These are phyloP conservation scores for Shiraia sp. DNA, from an alignment of 2,329 filamentous ascomycete genomes.

Conservation along the genomic window DNA sequence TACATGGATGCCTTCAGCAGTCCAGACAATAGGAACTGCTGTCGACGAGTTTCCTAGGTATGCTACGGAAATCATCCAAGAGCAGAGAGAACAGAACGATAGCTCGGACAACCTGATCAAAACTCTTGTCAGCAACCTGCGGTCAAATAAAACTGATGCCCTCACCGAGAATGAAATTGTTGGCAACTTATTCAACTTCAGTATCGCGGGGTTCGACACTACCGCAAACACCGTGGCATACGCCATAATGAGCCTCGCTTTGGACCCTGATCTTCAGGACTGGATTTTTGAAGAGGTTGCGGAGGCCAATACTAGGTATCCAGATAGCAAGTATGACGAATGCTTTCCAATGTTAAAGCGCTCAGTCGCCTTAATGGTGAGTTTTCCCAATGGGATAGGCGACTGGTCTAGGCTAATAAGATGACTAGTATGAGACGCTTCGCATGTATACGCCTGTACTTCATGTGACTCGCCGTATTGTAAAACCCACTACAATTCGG, in stretches of 20 bases:
- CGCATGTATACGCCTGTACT: constrained; percentile 16
- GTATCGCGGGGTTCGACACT: constrained; percentile 24
- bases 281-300: constrained; percentile 57
- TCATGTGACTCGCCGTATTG: constrained; percentile 4
- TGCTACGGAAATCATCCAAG: too few species aligned
- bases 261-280: constrained; percentile 54
- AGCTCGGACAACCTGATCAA: too few species aligned
- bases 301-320: constrained; percentile 37
- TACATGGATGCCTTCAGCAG: too few species aligned
- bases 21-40: too few species aligned
- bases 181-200: constrained; percentile 27
- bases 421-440: constrained; percentile 18
- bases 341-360: constrained; percentile 51
- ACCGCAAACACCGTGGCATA: constrained; percentile 55
- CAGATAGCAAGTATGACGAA: constrained; percentile 18
- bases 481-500: neutral
- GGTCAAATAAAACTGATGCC: neutral
- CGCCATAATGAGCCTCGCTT: constrained; percentile 50
- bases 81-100: too few species aligned
- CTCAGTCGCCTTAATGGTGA: constrained; percentile 54
- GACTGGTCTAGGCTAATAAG: too few species aligned
- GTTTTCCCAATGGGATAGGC: too few species aligned
- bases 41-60: too few species aligned
- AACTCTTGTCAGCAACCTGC: too few species aligned
- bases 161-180: constrained; percentile 18